Evolutionary conservation across 495 filamentous ascomycete species (phyloP), one percentile per base, ranked within the genome.

Genomic region (Tuber aestivum): DNA sequence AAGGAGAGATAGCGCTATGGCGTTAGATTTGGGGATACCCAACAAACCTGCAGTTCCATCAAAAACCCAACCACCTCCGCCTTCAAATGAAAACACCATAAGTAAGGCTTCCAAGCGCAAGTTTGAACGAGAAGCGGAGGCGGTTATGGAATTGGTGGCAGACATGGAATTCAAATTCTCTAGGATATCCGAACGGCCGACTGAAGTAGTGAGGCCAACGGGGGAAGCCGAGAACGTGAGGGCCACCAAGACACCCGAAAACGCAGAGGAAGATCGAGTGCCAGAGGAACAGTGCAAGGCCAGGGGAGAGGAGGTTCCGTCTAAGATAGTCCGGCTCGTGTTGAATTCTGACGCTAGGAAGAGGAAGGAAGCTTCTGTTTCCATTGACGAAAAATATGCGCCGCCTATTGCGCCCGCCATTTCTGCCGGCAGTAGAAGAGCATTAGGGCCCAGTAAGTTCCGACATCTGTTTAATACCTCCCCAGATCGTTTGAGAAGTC

Each of bases 371-470:
- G 56, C 56, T 35, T 20, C 56, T 35, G 27, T 65, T 35, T 65
- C 56, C 27, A 9, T 35, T 65, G 27, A 6, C 27, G 27, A 65
- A 65, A 27, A 65, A 65, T 65, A 65, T 35, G 56, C 56, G n/a
- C 56, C 27, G 4, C 27, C 56, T 65, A 20, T 65, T 12, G 74
- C 68, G 37, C 56, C 71, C 14, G 42, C 72, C 16, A 72, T 71
- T 73, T 74, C 75, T 40, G 72, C 61, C 23, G 81, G 44, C 40
- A 70, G 74, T 35, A 86, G 89, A 70, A 89, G 86, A 81, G 87
- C 87, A 38, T 86, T 92, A 65, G 88, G 89, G 68, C 89, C 89
- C 68, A 91, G 88, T 90, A 87, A 83, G 88, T 84, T 37, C 9
- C 73, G 71, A 37, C 69, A n/a, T 72, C 48, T 61, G 40, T 76